Conservation (phyloP, 1,284 basidiomycete genomes). For the Boletus hoseneyae region DNA sequence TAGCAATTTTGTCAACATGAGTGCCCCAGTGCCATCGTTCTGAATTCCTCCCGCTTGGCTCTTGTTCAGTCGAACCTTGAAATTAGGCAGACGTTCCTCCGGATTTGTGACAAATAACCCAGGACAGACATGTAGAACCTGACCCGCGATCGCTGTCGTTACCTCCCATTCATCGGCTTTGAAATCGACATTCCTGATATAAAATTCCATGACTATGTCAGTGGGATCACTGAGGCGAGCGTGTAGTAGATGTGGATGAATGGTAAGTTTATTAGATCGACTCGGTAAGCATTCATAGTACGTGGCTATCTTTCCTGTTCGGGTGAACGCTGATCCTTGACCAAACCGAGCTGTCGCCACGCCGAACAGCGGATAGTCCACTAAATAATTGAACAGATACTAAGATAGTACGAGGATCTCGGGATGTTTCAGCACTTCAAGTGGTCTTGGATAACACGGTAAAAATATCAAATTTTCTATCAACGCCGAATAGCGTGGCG, state of each 20-base stretch:
- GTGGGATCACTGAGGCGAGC: background rate
- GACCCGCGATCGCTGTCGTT: conserved; percentile 47
- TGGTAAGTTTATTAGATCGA: too few relatives aligned
- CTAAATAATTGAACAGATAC: too few relatives aligned
- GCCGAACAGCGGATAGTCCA: too few relatives aligned
- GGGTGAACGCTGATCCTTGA: too few relatives aligned
- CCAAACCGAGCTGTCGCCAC: too few relatives aligned
- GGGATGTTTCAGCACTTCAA: too few relatives aligned
- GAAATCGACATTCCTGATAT: conserved; percentile 44
- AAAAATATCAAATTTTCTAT: background rate
- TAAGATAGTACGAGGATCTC: too few relatives aligned
- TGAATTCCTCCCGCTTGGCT: conserved; percentile 48
- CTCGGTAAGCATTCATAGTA: too few relatives aligned
- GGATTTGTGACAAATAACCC: conserved; percentile 35
- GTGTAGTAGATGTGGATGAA: too few relatives aligned
- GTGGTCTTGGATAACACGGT: background rate
- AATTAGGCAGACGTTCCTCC: conserved; percentile 48
- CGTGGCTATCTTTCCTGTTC: too few relatives aligned
- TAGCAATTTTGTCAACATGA: conserved; percentile 42
- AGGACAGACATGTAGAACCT: conserved; percentile 49
- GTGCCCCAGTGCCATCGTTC: conserved; percentile 54
- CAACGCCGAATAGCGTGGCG: background rate
- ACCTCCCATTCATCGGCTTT: conserved; percentile 53
- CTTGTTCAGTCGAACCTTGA: conserved; percentile 49
- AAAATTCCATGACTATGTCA: conserved; percentile 45